Conservation (phyloP, 257 asterid species). For the Fraxinus cuspidata region DNA sequence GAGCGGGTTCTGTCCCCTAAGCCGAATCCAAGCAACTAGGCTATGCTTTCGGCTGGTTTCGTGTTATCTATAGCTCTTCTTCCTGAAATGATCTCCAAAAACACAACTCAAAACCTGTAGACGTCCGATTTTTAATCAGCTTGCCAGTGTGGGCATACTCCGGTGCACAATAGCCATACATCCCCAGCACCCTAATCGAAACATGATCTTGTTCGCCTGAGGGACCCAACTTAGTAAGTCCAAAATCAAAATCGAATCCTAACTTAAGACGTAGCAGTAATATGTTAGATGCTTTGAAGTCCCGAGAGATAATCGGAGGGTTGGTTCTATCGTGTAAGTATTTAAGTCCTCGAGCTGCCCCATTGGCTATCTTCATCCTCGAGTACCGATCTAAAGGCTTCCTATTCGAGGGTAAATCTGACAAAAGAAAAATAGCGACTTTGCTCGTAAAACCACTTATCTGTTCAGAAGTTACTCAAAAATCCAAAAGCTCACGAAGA, state of each 20-base stretch:
- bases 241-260: constrained; percentile 57
- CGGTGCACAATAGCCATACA: constrained; percentile 54
- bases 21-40: constrained; percentile 47
- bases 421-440: background rate
- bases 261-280: too few relatives aligned
- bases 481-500: constrained; percentile 40
- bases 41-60: constrained; percentile 37
- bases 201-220: constrained; percentile 41
- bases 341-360: constrained; percentile 51
- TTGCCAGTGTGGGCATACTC: constrained; percentile 50
- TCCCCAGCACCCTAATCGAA: constrained; percentile 50
- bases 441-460: background rate
- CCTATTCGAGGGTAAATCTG: constrained; percentile 35
- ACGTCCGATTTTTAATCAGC: constrained; percentile 46
- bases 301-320: constrained; percentile 48
- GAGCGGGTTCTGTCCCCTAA: too few relatives aligned
- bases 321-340: constrained; percentile 46
- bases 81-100: constrained; percentile 49
- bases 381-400: constrained; percentile 47
- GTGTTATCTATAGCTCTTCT: constrained; percentile 53
- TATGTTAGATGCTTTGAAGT: constrained; percentile 46
- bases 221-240: constrained; percentile 52
- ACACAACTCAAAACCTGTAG: constrained; percentile 53
- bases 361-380: constrained; percentile 46
- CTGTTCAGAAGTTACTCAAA: background rate